A percentile compares a stretch with the other conserved stretches of the same genome.
Conservation (phyloP, 2,329 filamentous ascomycete species). For the Arthrinium puccinioides region DNA sequence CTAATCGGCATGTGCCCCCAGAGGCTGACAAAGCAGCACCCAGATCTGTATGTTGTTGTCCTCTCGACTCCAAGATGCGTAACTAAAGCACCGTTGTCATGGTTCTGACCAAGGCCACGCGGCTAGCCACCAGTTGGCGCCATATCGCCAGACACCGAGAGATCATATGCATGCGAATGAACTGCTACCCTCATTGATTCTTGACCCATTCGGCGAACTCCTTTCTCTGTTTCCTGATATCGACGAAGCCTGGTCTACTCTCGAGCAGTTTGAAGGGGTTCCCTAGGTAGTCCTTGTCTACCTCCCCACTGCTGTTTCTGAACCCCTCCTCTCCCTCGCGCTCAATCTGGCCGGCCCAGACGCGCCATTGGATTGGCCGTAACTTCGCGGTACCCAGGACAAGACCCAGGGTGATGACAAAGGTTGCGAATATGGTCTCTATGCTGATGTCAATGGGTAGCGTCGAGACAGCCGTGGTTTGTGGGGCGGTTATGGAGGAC, state of each 20-base stretch:
- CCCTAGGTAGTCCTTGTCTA: conserved; percentile 61
- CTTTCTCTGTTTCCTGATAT: conserved; percentile 73
- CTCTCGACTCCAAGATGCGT: too few relatives aligned
- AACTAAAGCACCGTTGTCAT: too few relatives aligned
- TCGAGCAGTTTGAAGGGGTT: conserved; percentile 79
- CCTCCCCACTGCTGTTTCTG: conserved; percentile 50
- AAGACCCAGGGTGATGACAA: conserved; percentile 76
- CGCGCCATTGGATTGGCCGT: conserved; percentile 76
- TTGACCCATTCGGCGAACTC: conserved; percentile 74
- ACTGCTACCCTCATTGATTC: conserved; percentile 15
- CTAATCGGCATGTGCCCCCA: too few relatives aligned
- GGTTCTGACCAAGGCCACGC: too few relatives aligned
- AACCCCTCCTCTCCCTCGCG: conserved; percentile 59
- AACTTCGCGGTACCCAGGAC: conserved; percentile 71
- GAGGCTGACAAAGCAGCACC: too few relatives aligned
- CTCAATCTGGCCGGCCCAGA: conserved; percentile 81
- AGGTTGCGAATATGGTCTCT: conserved; percentile 74
- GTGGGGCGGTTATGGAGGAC: conserved; percentile 34
- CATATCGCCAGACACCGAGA: too few relatives aligned
- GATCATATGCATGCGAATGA: too few relatives aligned
- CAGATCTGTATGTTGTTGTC: too few relatives aligned
- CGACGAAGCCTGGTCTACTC: conserved; percentile 75
- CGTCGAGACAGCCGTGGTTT: conserved; percentile 31
- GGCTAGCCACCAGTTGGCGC: too few relatives aligned
- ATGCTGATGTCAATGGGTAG: conserved; percentile 76